Evolutionary conservation across 192 early-diverging fungal species (phyloP).

Genomic region (Podila epicladia): DNA sequence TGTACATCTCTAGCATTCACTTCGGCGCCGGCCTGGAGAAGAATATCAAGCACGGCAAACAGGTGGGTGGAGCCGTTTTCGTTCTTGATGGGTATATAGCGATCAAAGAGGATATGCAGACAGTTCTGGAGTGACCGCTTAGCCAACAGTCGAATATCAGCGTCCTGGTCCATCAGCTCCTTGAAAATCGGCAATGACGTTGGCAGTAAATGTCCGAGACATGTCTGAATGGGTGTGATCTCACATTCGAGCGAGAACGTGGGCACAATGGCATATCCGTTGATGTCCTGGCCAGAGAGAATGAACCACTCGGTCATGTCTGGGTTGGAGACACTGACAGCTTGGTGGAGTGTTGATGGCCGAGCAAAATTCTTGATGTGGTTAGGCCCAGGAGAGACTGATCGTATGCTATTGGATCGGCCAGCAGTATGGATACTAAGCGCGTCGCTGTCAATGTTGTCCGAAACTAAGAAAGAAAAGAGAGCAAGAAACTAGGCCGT

Average conservation of each 20-base stretch:
- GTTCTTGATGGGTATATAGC: slow-evolving; percentile 48
- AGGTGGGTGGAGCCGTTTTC: slow-evolving; percentile 40
- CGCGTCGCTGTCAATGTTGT: slow-evolving; percentile 43
- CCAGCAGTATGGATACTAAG: slow-evolving; percentile 25
- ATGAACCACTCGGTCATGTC: slow-evolving; percentile 53
- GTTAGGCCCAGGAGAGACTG: slow-evolving; percentile 18
- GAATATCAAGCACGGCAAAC: slow-evolving; percentile 25
- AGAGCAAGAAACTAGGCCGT: neutral
- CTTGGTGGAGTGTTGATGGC: slow-evolving; percentile 39
- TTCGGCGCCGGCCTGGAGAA: slow-evolving; percentile 22
- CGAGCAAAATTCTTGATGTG: slow-evolving; percentile 14
- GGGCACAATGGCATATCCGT: slow-evolving; percentile 45
- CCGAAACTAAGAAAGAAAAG: slow-evolving; percentile 24
- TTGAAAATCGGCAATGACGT: slow-evolving; percentile 39
- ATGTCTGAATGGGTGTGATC: slow-evolving; percentile 39
- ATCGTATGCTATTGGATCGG: slow-evolving; percentile 37
- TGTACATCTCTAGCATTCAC: slow-evolving; percentile 41
- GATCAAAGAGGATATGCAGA: slow-evolving; percentile 43
- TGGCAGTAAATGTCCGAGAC: slow-evolving; percentile 41
- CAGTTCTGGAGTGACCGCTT: slow-evolving; percentile 42
- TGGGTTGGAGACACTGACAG: slow-evolving; percentile 46
- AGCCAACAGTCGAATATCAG: slow-evolving; percentile 12
- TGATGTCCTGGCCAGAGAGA: slow-evolving; percentile 47
- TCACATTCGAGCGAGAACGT: slow-evolving; percentile 49
- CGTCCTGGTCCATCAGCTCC: slow-evolving; percentile 42